Evolutionary conservation across 352 stramenopile species (phyloP).

Genomic region (Globisporangium iwayamae): DNA sequence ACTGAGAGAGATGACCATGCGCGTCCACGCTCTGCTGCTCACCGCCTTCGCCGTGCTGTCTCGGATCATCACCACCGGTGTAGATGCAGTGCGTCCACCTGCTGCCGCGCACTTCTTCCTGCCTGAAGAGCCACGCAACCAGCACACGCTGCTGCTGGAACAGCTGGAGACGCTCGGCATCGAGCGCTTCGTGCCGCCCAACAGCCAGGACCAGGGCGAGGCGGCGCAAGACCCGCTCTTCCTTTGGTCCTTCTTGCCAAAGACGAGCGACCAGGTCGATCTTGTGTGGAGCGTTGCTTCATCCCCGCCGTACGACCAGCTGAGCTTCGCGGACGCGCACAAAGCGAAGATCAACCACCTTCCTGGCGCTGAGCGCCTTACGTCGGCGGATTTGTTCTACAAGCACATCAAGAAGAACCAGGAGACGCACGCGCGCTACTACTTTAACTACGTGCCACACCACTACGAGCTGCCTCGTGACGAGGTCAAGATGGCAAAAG

Average conservation of each 20-base stretch:
- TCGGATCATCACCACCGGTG: background rate
- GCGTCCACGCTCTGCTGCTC: constrained; percentile 10
- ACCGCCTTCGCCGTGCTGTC: background rate
- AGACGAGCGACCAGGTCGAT: constrained; percentile 49
- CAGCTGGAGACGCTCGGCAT: constrained; percentile 55
- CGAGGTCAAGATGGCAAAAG: constrained; percentile 32
- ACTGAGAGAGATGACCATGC: background rate
- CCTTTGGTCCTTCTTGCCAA: constrained; percentile 40
- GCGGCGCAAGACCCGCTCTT: constrained; percentile 16
- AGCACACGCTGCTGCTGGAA: constrained; percentile 42
- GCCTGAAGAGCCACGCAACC: constrained; percentile 31
- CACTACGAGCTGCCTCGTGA: constrained; percentile 67
- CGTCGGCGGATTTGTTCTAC: constrained; percentile 35
- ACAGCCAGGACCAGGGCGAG: constrained; percentile 15
- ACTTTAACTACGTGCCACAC: constrained; percentile 61
- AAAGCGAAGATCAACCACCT: constrained; percentile 66
- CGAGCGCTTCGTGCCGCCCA: constrained; percentile 33
- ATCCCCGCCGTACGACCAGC: constrained; percentile 27
- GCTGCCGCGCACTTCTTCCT: constrained; percentile 43
- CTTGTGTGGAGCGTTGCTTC: constrained; percentile 56
- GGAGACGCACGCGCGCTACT: constrained; percentile 53
- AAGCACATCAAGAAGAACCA: constrained; percentile 44
- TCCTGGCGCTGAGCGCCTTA: constrained; percentile 50
- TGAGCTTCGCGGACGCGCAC: constrained; percentile 44
- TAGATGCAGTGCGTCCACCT: background rate